Conservation (phyloP, 228 moss, liverwort and hornwort genomes). For the Sphagnum magellanicum region DNA sequence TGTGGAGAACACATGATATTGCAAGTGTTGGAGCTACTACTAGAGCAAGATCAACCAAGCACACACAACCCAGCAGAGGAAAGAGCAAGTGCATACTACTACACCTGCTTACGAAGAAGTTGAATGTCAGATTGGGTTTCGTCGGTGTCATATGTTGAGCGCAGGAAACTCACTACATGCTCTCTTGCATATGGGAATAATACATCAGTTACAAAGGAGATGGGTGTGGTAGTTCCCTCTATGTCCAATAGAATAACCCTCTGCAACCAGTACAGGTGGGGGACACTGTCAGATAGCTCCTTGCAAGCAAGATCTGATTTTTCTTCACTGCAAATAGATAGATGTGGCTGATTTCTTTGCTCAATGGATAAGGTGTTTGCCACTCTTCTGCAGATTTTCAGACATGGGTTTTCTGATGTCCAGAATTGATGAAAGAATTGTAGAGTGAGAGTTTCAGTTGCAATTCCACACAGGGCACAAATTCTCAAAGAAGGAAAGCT, state of each 20-base stretch:
- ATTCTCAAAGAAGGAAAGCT: no score
- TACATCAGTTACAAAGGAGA: slow-evolving; percentile 87
- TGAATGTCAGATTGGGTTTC: slow-evolving; percentile 78
- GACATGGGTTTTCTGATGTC: no score
- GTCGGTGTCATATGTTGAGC: slow-evolving; percentile 62
- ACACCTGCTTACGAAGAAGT: slow-evolving; percentile 76
- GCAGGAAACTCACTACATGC: slow-evolving; percentile 58
- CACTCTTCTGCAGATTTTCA: no score
- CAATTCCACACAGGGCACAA: no score
- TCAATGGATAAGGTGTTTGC: no score
- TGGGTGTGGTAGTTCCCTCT: slow-evolving; percentile 98
- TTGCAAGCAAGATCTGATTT: background rate
- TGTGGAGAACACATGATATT: no score
- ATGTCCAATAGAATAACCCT: slow-evolving; percentile 81
- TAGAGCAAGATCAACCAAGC: background rate
- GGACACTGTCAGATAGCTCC: background rate
- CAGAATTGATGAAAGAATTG: background rate
- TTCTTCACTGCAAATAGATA: no score
- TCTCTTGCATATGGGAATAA: slow-evolving; percentile 81
- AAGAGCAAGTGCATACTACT: background rate
- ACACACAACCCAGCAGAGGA: no score
- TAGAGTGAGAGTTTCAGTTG: no score
- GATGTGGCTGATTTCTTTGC: no score
- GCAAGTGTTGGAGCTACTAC: background rate
- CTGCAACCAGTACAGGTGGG: slow-evolving; percentile 22